These are phyloP conservation scores for Hemileccinum rubropunctum DNA, from an alignment of 768 basidiomycete genomes.

Conservation along the genomic window DNA sequence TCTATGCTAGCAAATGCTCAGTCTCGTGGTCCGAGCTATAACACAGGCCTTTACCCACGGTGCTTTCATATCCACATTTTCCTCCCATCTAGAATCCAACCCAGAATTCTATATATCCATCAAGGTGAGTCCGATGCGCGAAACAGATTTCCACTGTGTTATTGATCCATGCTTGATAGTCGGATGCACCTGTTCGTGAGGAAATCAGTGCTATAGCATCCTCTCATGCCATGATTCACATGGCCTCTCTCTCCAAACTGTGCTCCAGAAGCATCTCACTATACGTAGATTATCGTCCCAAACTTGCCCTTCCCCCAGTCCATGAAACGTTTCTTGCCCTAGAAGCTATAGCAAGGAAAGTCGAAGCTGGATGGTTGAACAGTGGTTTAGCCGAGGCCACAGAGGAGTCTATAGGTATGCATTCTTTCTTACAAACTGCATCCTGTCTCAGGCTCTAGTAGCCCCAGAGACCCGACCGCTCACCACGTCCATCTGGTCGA, in stretches of 20 bases:
- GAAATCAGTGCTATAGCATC: constrained; percentile 34
- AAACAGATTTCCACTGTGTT: not conserved
- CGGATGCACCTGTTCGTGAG: constrained; percentile 33
- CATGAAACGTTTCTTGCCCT: constrained; percentile 28
- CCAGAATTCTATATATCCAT: constrained; percentile 20
- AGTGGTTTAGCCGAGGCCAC: constrained; percentile 31
- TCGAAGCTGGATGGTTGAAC: constrained; percentile 50
- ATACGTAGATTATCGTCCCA: constrained; percentile 35
- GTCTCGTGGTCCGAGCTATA: constrained; percentile 44
- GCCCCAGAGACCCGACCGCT: constrained; percentile 45
- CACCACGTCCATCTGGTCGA: constrained; percentile 56
- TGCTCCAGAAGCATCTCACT: constrained; percentile 33
- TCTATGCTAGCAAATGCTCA: constrained; percentile 23
- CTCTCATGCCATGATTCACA: constrained; percentile 36
- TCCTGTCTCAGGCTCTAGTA: constrained; percentile 21
- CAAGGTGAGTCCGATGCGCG: constrained; percentile 5
- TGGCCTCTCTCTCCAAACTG: constrained; percentile 41
- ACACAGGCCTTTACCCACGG: constrained; percentile 56
- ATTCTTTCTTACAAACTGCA: constrained; percentile 24
- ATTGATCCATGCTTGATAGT: constrained; percentile 20
- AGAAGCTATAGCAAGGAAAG: constrained; percentile 36
- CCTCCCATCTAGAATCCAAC: constrained; percentile 31
- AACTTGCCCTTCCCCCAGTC: constrained; percentile 25
- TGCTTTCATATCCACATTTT: constrained; percentile 47
- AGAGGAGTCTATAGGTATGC: constrained; percentile 30